Evolutionary conservation across 768 basidiomycete genomes (phyloP).

Genomic region (Rhodosporidiobolus odoratus): DNA sequence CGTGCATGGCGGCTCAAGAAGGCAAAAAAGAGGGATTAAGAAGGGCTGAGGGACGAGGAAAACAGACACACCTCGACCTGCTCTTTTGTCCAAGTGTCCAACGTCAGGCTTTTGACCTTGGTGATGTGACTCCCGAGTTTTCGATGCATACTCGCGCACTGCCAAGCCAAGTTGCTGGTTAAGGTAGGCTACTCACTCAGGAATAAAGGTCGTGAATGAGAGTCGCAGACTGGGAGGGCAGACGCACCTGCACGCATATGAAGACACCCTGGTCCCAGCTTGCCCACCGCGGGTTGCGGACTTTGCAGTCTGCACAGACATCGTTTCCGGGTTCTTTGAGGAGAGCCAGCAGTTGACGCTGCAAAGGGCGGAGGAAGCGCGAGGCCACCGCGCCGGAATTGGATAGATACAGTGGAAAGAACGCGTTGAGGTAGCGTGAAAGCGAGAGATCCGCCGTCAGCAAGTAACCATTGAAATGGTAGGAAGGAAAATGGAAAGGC

Average conservation of each 20-base stretch:
- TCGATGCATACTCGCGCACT: slow-evolving; percentile 85
- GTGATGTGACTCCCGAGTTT: slow-evolving; percentile 90
- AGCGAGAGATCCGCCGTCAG: background rate
- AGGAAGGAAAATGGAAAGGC: background rate
- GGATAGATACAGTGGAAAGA: too few species aligned
- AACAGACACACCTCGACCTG: slow-evolving; percentile 68
- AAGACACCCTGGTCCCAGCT: slow-evolving; percentile 83
- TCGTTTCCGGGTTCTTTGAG: slow-evolving; percentile 75
- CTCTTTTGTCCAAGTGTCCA: slow-evolving; percentile 82
- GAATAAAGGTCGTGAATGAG: slow-evolving; percentile 25
- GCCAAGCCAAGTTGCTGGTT: slow-evolving; percentile 41
- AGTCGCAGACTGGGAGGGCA: background rate
- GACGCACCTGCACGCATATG: slow-evolving; percentile 58
- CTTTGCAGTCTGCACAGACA: slow-evolving; percentile 84
- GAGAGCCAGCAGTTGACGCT: slow-evolving; percentile 64
- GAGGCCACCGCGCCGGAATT: too few species aligned
- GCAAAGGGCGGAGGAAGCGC: slow-evolving; percentile 37
- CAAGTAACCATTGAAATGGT: too few species aligned
- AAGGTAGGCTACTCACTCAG: background rate
- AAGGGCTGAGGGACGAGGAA: background rate
- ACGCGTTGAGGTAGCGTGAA: slow-evolving; percentile 4
- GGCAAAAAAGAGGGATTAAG: slow-evolving; percentile 30
- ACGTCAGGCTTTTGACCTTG: slow-evolving; percentile 90
- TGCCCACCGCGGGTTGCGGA: slow-evolving; percentile 74
- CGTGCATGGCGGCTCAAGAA: too few species aligned